phyloP scores from a whole-genome alignment of 192 early-diverging fungal genomes.

The Geranomyces variabilis region DNA sequence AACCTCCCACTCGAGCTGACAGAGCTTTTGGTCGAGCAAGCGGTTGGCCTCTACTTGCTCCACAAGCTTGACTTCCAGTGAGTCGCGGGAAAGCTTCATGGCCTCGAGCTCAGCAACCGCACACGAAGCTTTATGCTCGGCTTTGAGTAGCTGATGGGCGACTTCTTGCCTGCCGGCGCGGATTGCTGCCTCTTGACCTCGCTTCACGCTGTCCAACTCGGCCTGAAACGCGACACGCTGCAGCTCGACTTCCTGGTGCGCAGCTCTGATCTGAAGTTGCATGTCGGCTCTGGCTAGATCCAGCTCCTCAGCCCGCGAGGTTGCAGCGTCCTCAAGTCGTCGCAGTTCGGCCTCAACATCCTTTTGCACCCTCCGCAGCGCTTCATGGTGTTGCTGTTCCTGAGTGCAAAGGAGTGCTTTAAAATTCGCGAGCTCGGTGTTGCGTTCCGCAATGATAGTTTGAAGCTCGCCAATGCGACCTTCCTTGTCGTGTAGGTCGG shows the following conservation, averaged over 20 bases:
- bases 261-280: constrained; percentile 20
- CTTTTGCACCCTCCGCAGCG: constrained; percentile 26
- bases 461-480: constrained; percentile 38
- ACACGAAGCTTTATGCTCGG: constrained; percentile 20
- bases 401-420: constrained; percentile 36
- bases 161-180: constrained; percentile 17
- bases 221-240: constrained; percentile 11
- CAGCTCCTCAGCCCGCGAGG: constrained; percentile 13
- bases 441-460: constrained; percentile 33
- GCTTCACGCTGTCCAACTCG: constrained; percentile 24
- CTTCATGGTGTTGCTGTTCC: constrained; percentile 44
- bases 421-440: constrained; percentile 27
- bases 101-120: constrained; percentile 22
- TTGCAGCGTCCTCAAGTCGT: constrained; percentile 26
- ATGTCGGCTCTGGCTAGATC: constrained; percentile 13
- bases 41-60: constrained; percentile 27
- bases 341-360: constrained; percentile 37
- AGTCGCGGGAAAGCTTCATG: constrained; percentile 16
- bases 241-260: constrained; percentile 20
- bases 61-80: constrained; percentile 2
- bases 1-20: constrained; percentile 26
- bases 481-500: constrained; percentile 42
- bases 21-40: constrained; percentile 18
- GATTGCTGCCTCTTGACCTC: constrained; percentile 19
- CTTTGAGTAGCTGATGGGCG: constrained; percentile 18